These are phyloP conservation scores for Lecanicillium sp. DNA, from an alignment of 2,329 filamentous ascomycete genomes.

Conservation along the genomic window DNA sequence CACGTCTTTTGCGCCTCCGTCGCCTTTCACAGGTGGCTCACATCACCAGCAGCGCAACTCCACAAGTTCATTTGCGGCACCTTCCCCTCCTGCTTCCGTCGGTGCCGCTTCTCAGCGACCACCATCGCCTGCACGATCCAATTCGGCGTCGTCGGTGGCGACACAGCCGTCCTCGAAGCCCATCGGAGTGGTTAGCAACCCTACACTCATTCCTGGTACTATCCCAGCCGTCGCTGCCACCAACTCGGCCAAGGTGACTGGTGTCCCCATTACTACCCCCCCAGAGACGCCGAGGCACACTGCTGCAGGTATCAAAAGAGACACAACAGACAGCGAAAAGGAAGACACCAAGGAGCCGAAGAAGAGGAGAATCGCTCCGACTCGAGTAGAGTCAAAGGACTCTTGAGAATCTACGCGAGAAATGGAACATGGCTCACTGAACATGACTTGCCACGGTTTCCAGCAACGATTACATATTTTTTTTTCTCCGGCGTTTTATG, in stretches of 20 bases:
- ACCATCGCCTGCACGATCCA: conserved; percentile 76
- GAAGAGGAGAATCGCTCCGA: conserved; percentile 65
- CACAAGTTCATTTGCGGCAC: conserved; percentile 50
- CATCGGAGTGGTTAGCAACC: conserved; percentile 63
- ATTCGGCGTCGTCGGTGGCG: conserved; percentile 73
- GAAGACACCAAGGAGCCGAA: conserved; percentile 53
- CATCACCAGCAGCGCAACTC: conserved; percentile 54
- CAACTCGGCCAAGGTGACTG: conserved; percentile 56
- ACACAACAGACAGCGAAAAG: conserved; percentile 49
- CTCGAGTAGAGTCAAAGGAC: conserved; percentile 39
- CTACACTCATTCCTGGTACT: conserved; percentile 69
- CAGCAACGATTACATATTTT: neutral
- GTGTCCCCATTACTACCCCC: conserved; percentile 76
- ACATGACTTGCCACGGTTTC: too few relatives aligned
- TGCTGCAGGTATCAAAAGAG: conserved; percentile 46
- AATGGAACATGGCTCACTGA: too few relatives aligned
- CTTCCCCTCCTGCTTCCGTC: conserved; percentile 48
- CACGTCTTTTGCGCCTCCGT: conserved; percentile 54
- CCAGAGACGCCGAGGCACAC: conserved; percentile 70
- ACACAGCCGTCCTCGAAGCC: conserved; percentile 51
- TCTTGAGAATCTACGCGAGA: too few relatives aligned
- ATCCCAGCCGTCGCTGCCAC: conserved; percentile 72
- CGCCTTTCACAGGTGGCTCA: conserved; percentile 44
- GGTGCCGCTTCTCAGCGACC: conserved; percentile 60
- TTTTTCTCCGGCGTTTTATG: conserved; percentile 2